phyloP scores from a whole-genome alignment of 2,329 filamentous ascomycete genomes.

The Zymoseptoria brevis region DNA sequence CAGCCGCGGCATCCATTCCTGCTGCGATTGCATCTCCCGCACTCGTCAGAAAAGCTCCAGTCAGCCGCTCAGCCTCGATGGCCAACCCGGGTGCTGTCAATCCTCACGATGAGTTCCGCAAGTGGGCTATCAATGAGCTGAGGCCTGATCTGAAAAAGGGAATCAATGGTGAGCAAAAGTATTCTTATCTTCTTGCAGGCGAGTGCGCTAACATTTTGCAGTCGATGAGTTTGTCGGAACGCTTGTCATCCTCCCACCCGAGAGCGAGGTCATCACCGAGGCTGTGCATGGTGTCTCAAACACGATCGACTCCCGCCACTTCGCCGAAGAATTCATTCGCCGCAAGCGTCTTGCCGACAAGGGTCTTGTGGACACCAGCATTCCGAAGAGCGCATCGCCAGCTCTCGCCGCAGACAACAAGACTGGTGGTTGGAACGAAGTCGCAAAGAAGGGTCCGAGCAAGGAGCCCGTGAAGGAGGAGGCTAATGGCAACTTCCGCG shows the following conservation, averaged over 20 bases:
- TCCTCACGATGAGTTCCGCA: constrained; percentile 86
- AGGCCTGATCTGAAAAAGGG: constrained; percentile 61
- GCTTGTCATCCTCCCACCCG: constrained; percentile 33
- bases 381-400: constrained; percentile 44
- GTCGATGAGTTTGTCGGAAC: constrained; percentile 34
- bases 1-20: constrained; percentile 14
- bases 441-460: constrained; percentile 77
- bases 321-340: constrained; percentile 88
- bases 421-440: constrained; percentile 82
- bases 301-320: constrained; percentile 86
- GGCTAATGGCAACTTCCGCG: constrained; percentile 66
- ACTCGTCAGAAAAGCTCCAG: constrained; percentile 28
- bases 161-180: constrained; percentile 52
- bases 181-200: constrained; percentile 5
- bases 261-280: constrained; percentile 73
- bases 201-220: constrained; percentile 61
- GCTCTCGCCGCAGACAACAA: constrained; percentile 22
- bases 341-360: constrained; percentile 90
- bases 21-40: constrained; percentile 28
- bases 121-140: constrained; percentile 79
- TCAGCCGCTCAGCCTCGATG: constrained; percentile 48
- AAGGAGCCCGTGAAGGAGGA: constrained; percentile 34
- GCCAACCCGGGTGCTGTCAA: constrained; percentile 45
- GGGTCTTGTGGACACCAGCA: constrained; percentile 62
- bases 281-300: constrained; percentile 79